phyloP scores from a whole-genome alignment of 2,329 filamentous ascomycete species.

The Hyphodiscus sp. region DNA sequence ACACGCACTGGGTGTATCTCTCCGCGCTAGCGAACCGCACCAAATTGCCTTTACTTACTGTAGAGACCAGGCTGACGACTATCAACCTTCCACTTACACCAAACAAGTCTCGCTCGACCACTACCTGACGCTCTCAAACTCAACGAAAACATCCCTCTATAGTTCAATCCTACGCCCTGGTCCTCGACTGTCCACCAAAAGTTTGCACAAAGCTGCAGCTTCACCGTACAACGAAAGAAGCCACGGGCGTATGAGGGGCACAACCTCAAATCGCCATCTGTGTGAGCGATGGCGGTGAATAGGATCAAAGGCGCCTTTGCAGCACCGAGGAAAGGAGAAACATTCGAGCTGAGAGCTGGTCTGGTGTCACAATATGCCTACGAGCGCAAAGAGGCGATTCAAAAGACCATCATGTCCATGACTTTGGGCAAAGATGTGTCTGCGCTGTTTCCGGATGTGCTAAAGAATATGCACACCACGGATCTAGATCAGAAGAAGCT shows the following conservation, averaged over 20 bases:
- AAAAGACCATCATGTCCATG: conserved; percentile 99
- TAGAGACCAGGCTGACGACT: conserved; percentile 16
- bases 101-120: neutral
- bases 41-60: conserved; percentile 5
- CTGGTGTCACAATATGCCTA: conserved; percentile 98
- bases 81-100: neutral
- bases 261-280: conserved; percentile 32
- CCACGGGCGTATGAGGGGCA: conserved; percentile 31
- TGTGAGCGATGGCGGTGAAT: conserved; percentile 77
- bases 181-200: neutral
- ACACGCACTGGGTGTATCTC: conserved; percentile 10
- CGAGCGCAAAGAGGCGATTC: conserved; percentile 97
- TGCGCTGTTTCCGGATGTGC: conserved; percentile 89
- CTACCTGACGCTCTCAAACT: neutral
- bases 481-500: conserved; percentile 99
- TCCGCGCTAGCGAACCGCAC: conserved; percentile 13
- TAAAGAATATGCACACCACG: conserved; percentile 95
- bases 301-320: conserved; percentile 91
- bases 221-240: conserved; percentile 16
- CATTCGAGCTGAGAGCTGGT: conserved; percentile 91
- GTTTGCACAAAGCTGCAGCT: conserved; percentile 20
- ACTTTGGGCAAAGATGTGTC: conserved; percentile 98
- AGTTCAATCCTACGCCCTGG: neutral
- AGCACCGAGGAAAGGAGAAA: conserved; percentile 92
- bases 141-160: neutral